Base-by-base conservation (phyloP, 2,329 filamentous ascomycete genomes). In the Rhytidhysteron rufulum region DNA sequence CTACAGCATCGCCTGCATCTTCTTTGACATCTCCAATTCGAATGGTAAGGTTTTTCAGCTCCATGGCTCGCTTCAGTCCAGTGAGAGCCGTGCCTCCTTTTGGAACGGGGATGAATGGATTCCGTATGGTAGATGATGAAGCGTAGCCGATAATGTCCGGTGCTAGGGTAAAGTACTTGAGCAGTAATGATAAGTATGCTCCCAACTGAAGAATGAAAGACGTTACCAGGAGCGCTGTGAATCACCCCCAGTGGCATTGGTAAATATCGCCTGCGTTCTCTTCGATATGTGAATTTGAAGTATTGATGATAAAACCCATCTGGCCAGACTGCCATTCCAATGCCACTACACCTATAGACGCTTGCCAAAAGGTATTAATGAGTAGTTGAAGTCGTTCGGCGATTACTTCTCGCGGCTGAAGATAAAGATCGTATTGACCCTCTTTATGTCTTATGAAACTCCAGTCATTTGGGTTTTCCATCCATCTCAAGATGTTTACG, bases 11-110 rank as follows among this genome's bases (percentile, higher is more conserved):
- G 31, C 48, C 47, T 5, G 46, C 34, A 37, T 57, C 57, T n/a
- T n/a, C n/a, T n/a, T n/a, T n/a, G 0, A 62, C 57, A 39, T 62
- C 57, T 11, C 54, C 56, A 36, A 62, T 56, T 17, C 49, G 45
- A 2, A 61, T 42, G 1, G 43, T 51, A 25, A 58, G 24, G 29
- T 60, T 43, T 15, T 53, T 50, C 27, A 62, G 29, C 22, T 61
- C 19, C 4, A 49, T 49, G 6, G 48, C 43, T 34, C 52, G 44
- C 40, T 60, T 54, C 7, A 58, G 34, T 0, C 54, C 54, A 44
- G 55, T 43, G 25, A 60, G 37, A 9, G 54, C 55, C 5, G 56
- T 57, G 1, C 55, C 51, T 1, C 56, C 53, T 2, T 49, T 55
- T 8, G 50, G 49, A 17, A 45, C 50, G 3, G 50, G 55, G 3